phyloP scores from a whole-genome alignment of 2,329 filamentous ascomycete species.

The Xylaria sp. region DNA sequence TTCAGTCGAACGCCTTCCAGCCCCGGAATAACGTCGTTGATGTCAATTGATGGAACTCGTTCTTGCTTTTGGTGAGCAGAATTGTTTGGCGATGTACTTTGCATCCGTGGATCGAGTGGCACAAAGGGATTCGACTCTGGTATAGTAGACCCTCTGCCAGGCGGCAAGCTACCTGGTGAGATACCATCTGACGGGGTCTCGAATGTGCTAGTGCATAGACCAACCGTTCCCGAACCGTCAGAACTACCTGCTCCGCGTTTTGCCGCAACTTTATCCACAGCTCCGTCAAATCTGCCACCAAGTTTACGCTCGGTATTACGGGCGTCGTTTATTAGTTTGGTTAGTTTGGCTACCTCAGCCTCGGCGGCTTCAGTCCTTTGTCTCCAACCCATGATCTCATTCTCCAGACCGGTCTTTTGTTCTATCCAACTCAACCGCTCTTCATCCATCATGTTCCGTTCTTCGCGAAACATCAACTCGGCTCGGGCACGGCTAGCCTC shows the following conservation, averaged over 20 bases:
- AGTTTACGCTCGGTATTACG: not conserved
- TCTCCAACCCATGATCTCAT: slow-evolving; percentile 50
- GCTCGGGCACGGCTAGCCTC: slow-evolving; percentile 59
- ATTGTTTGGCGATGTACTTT: slow-evolving; percentile 43
- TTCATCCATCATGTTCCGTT: slow-evolving; percentile 59
- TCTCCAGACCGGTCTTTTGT: slow-evolving; percentile 50
- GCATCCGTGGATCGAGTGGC: slow-evolving; percentile 53
- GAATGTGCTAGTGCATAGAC: slow-evolving; percentile 25
- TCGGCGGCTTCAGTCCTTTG: slow-evolving; percentile 41
- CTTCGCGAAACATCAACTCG: slow-evolving; percentile 61
- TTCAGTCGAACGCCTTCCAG: slow-evolving; percentile 66
- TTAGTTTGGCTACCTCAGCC: slow-evolving; percentile 28
- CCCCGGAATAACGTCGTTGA: slow-evolving; percentile 62
- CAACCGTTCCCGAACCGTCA: slow-evolving; percentile 25
- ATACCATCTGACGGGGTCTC: slow-evolving; percentile 30
- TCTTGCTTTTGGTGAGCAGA: slow-evolving; percentile 36
- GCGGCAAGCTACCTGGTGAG: slow-evolving; percentile 32
- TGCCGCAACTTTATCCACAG: slow-evolving; percentile 12
- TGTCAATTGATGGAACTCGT: slow-evolving; percentile 58
- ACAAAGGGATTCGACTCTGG: slow-evolving; percentile 47
- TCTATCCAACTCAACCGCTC: slow-evolving; percentile 53
- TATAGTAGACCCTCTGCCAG: slow-evolving; percentile 38
- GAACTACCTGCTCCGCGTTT: slow-evolving; percentile 28
- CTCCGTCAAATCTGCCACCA: slow-evolving; percentile 21
- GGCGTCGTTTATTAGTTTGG: slow-evolving; percentile 16